Conservation (phyloP, 805 yeast genomes). For the Cyberlindnera sargentensis region DNA sequence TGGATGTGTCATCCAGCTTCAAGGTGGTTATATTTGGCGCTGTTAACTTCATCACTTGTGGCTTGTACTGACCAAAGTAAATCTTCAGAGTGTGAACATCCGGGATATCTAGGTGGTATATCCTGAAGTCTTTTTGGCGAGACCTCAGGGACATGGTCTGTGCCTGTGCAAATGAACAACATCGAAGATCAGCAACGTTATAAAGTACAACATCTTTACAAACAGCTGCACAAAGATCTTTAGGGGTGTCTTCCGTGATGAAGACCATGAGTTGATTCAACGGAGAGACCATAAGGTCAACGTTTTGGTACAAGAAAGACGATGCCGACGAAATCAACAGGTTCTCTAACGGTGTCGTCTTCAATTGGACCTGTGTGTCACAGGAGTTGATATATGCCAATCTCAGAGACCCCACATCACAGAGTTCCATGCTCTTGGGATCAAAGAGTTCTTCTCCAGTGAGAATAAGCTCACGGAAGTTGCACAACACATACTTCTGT, state of each 20-base stretch:
- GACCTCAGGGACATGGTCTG: constrained; percentile 1
- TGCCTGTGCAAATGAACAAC: background rate
- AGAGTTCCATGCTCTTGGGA: constrained; percentile 9
- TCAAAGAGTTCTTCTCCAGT: constrained; percentile 4
- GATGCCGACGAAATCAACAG: background rate
- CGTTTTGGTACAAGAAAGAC: constrained; percentile 1
- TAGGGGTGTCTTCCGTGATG: background rate
- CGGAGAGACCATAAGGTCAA: constrained; percentile 4
- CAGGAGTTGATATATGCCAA: background rate
- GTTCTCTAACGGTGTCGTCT: background rate
- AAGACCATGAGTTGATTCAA: background rate
- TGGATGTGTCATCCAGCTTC: background rate
- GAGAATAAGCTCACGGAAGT: constrained; percentile 2
- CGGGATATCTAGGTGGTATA: constrained; percentile 3
- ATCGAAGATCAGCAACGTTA: background rate
- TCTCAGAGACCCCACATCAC: background rate
- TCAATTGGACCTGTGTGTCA: constrained; percentile 1
- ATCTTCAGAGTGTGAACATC: background rate
- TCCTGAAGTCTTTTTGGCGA: background rate
- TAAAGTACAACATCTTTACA: constrained; percentile 2
- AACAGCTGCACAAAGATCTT: constrained; percentile 2
- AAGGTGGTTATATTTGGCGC: background rate
- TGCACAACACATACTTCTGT: constrained; percentile 8
- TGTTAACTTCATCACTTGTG: background rate
- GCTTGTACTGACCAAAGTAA: background rate